A percentile compares a stretch with the other conserved stretches of the same genome.
These are phyloP conservation scores for Dunaliella primolecta DNA, from an alignment of 139 green algal species.

Conservation along the genomic window DNA sequence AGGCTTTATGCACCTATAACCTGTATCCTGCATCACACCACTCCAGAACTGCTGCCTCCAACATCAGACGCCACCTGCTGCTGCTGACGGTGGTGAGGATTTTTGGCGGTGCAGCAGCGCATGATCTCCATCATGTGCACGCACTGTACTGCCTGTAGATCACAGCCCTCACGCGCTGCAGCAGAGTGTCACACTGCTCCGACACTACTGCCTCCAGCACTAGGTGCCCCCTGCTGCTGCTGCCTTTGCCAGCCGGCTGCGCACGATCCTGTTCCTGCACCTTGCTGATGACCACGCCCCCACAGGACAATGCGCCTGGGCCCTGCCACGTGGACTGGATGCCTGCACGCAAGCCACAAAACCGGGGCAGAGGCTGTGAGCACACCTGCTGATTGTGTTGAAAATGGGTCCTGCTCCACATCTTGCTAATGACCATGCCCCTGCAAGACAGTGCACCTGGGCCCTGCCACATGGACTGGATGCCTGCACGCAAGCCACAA, in stretches of 20 bases:
- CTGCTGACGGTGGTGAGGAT: too few species aligned
- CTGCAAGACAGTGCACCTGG: conserved; percentile 4
- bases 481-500: not conserved
- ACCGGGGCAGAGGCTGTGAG: not conserved
- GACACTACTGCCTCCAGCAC: conserved; percentile 8
- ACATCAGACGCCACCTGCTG: too few species aligned
- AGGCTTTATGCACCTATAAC: too few species aligned
- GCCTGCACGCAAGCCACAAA: not conserved
- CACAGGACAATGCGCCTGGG: not conserved
- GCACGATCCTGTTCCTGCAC: not conserved
- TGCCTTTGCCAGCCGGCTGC: not conserved
- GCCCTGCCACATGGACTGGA: not conserved
- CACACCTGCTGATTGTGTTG: not conserved
- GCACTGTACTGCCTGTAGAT: conserved; percentile 18
- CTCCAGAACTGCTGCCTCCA: too few species aligned
- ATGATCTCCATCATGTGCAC: not conserved
- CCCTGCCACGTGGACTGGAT: conserved; percentile 8
- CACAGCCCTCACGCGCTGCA: conserved; percentile 16
- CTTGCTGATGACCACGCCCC: conserved; percentile 10
- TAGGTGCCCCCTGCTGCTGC: not conserved
- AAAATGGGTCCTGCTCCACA: too few species aligned
- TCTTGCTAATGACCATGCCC: not conserved
- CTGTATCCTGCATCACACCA: too few species aligned
- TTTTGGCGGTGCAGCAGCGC: too few species aligned
- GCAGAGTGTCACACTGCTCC: conserved; percentile 1